phyloP scores from a whole-genome alignment of 768 basidiomycete genomes.

The Termitomyces eurrhizus region DNA sequence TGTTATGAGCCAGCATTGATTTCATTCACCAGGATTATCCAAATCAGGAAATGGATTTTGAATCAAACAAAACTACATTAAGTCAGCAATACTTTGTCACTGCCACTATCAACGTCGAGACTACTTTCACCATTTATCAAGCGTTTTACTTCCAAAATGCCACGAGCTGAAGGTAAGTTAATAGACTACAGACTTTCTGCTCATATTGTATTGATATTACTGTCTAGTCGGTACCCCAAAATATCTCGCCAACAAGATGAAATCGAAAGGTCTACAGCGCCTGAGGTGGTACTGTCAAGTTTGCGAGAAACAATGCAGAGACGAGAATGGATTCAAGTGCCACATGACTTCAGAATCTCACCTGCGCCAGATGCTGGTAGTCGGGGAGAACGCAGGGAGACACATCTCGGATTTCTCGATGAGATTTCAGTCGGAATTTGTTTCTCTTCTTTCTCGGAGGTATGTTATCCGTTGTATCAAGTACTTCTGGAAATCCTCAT shows the following conservation, averaged over 20 bases:
- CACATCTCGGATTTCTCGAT: slow-evolving; percentile 89
- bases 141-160: slow-evolving; percentile 44
- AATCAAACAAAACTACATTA: neutral
- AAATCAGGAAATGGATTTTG: neutral
- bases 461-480: slow-evolving; percentile 26
- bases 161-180: slow-evolving; percentile 73
- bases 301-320: slow-evolving; percentile 97
- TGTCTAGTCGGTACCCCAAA: slow-evolving; percentile 79
- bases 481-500: neutral
- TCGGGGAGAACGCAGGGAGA: slow-evolving; percentile 89
- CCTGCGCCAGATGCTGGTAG: slow-evolving; percentile 88
- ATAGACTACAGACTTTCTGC: neutral
- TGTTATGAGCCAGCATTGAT: no score
- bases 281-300: slow-evolving; percentile 99
- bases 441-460: slow-evolving; percentile 85
- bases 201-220: neutral
- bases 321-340: slow-evolving; percentile 99
- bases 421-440: slow-evolving; percentile 89
- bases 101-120: neutral
- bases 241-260: slow-evolving; percentile 93
- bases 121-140: neutral
- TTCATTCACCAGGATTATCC: neutral
- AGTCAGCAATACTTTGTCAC: neutral
- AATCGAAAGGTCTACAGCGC: slow-evolving; percentile 93
- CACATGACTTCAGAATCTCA: slow-evolving; percentile 87